Percentiles rank a stretch among this genome's conserved stretches.
These are phyloP conservation scores for Fusarium sp. DNA, from an alignment of 2,329 filamentous ascomycete species.

Conservation along the genomic window DNA sequence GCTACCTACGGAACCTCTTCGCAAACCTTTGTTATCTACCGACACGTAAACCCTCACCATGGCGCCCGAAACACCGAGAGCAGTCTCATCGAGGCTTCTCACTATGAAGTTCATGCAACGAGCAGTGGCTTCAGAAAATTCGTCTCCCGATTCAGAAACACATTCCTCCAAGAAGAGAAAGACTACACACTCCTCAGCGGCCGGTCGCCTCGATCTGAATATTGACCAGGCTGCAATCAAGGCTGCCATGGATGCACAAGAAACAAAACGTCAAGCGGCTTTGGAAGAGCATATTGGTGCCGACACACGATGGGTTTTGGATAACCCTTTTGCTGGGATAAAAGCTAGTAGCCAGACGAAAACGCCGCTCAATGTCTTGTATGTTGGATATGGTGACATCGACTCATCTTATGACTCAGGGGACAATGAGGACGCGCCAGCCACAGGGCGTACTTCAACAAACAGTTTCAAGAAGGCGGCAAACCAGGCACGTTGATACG, in stretches of 20 bases:
- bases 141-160: constrained; percentile 60
- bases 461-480: constrained; percentile 45
- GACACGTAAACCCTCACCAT: constrained; percentile 45
- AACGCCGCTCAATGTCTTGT: constrained; percentile 67
- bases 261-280: constrained; percentile 70
- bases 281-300: constrained; percentile 72
- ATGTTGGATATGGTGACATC: constrained; percentile 64
- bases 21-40: not conserved
- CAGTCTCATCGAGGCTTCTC: constrained; percentile 87
- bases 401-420: constrained; percentile 54
- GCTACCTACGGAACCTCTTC: not conserved
- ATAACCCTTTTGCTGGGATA: constrained; percentile 52
- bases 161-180: constrained; percentile 74
- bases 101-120: constrained; percentile 99
- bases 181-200: constrained; percentile 51
- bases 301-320: constrained; percentile 82
- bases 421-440: constrained; percentile 49
- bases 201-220: constrained; percentile 51
- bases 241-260: constrained; percentile 73
- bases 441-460: constrained; percentile 52
- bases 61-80: constrained; percentile 66
- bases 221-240: constrained; percentile 70
- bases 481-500: constrained; percentile 43
- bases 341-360: constrained; percentile 47
- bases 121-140: constrained; percentile 71